Evolutionary conservation across 1,139 yeast genomes (phyloP).

Genomic region (Geotrichum cucujoidarum): DNA sequence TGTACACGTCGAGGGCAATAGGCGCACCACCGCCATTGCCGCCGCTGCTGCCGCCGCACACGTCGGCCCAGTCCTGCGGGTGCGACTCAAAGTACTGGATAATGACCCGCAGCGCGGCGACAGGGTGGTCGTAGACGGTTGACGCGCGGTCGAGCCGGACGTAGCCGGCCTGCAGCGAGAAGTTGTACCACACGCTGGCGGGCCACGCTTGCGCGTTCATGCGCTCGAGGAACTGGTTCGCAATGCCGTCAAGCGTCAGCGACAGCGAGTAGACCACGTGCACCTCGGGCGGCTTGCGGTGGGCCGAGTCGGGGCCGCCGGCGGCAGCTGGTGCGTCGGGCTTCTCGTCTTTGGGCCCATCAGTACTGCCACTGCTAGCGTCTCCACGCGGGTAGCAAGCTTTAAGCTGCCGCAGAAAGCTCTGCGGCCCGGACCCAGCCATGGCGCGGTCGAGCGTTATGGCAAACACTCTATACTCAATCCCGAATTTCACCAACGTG

Average conservation of each 20-base stretch:
- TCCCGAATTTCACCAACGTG: not conserved
- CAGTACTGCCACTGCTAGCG: not conserved
- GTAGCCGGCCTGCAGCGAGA: not conserved
- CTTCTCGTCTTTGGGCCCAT: not conserved
- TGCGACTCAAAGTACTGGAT: not conserved
- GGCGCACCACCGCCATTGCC: not conserved
- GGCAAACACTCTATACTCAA: constrained; percentile 4
- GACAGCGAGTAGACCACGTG: constrained; percentile 5
- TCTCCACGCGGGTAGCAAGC: not conserved
- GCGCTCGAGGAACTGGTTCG: constrained; percentile 1
- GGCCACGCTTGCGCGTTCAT: constrained; percentile 5
- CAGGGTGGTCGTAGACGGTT: constrained; percentile 7
- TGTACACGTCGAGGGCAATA: not conserved
- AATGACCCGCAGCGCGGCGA: constrained; percentile 6
- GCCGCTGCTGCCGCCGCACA: not conserved
- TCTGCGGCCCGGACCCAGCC: not conserved
- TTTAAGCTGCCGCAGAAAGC: not conserved
- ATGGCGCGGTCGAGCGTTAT: not conserved
- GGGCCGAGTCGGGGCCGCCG: no score
- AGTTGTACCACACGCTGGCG: constrained; percentile 1
- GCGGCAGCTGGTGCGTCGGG: no score
- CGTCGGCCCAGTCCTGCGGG: not conserved
- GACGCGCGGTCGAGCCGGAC: not conserved
- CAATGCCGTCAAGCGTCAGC: constrained; percentile 4
- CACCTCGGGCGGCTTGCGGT: not conserved